phyloP scores from a whole-genome alignment of 2,329 filamentous ascomycete species.

The Aspergillus glaucus region DNA sequence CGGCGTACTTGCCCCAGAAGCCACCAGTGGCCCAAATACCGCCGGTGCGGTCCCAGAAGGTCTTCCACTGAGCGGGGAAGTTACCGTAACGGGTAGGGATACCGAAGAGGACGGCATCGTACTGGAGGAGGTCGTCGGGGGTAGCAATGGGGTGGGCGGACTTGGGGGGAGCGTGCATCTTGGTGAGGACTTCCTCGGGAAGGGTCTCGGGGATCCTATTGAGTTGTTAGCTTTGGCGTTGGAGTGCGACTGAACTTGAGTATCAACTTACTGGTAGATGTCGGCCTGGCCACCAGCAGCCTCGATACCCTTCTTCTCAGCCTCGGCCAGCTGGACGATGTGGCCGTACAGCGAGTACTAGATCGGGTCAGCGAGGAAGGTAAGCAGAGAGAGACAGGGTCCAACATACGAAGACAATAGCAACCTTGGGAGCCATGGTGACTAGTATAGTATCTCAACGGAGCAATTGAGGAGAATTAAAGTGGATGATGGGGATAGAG shows the following conservation, averaged over 20 bases:
- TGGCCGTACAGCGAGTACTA: constrained; percentile 95
- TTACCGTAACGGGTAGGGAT: constrained; percentile 96
- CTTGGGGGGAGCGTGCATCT: constrained; percentile 87
- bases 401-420: constrained; percentile 74
- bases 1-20: constrained; percentile 82
- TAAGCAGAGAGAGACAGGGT: constrained; percentile 8
- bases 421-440: constrained; percentile 83
- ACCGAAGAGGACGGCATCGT: constrained; percentile 86
- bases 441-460: constrained; percentile 8
- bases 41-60: constrained; percentile 78
- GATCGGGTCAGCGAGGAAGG: neutral
- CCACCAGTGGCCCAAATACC: constrained; percentile 72
- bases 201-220: constrained; percentile 77
- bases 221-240: neutral
- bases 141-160: constrained; percentile 59
- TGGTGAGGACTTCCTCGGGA: constrained; percentile 68
- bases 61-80: constrained; percentile 94
- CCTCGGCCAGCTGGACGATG: constrained; percentile 74
- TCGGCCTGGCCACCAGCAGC: constrained; percentile 76
- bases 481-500: neutral
- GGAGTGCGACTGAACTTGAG: neutral
- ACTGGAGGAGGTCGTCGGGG: constrained; percentile 59
- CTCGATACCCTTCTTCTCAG: constrained; percentile 85
- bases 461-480: constrained; percentile 1
- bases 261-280: constrained; percentile 63